These are phyloP conservation scores for Flaveria sonorensis DNA, from an alignment of 129 eudicot species.

Conservation along the genomic window DNA sequence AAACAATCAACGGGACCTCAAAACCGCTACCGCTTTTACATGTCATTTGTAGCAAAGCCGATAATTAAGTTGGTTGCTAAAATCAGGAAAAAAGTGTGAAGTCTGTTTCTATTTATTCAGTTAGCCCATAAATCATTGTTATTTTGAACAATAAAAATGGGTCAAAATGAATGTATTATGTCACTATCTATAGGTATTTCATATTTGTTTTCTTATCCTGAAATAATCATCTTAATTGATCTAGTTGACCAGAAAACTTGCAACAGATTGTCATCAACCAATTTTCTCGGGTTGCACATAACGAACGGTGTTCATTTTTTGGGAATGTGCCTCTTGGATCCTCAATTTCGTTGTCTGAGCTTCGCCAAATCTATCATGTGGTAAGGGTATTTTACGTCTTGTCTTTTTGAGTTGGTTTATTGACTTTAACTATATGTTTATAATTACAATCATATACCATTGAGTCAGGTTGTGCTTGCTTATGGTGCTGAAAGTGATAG, in stretches of 20 bases:
- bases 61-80: background rate
- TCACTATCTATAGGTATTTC: background rate
- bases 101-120: background rate
- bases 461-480: conserved; percentile 85
- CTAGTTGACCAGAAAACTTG: conserved; percentile 64
- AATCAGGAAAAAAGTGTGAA: background rate
- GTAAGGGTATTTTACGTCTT: conserved; percentile 58
- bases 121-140: background rate
- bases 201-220: background rate
- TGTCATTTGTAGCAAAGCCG: background rate
- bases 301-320: conserved; percentile 70
- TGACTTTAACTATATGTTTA: background rate
- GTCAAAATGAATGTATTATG: conserved; percentile 6
- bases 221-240: conserved; percentile 37
- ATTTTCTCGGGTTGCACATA: conserved; percentile 76
- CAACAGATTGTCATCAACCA: conserved; percentile 97
- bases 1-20: background rate
- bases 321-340: conserved; percentile 91
- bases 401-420: conserved; percentile 15
- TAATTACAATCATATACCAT: conserved; percentile 13
- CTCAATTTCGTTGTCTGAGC: conserved; percentile 75
- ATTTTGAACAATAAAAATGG: conserved; percentile 1
- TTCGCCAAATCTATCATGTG: conserved; percentile 79
- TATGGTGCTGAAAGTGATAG: conserved; percentile 98
- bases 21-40: background rate